These are phyloP conservation scores for Cyclotella cryptica DNA, from an alignment of 108 stramenopile species.

Conservation along the genomic window DNA sequence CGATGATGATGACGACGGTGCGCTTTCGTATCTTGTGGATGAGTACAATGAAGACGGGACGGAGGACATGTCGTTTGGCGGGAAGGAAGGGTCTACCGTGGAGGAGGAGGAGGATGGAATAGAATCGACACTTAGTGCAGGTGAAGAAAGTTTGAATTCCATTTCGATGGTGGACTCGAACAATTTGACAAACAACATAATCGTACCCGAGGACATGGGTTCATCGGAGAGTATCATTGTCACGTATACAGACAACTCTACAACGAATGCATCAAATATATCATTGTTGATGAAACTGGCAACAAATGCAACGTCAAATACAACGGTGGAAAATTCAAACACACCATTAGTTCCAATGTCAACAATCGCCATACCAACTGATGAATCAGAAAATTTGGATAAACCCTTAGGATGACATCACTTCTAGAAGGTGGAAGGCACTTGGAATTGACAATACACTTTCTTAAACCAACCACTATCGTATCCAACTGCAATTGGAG, in stretches of 20 bases:
- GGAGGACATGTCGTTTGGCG: not conserved
- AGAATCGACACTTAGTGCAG: not conserved
- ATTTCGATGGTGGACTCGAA: not conserved
- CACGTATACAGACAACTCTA: not conserved
- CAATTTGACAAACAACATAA: not conserved
- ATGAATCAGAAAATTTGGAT: not conserved
- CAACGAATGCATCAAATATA: not conserved
- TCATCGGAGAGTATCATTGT: not conserved
- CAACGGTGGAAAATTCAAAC: not conserved
- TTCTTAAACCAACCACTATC: too few species aligned
- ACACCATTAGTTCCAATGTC: not conserved
- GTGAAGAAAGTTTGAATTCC: not conserved
- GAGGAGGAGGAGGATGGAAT: not conserved
- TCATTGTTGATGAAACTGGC: not conserved
- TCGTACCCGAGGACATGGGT: not conserved
- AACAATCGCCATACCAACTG: not conserved
- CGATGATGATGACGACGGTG: not conserved
- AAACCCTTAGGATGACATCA: not conserved
- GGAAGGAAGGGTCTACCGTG: not conserved
- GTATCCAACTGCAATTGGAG: too few species aligned
- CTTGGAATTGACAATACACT: not conserved
- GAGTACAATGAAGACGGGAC: not conserved
- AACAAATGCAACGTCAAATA: not conserved
- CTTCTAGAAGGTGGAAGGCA: not conserved
- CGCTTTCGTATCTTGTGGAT: not conserved